These are phyloP conservation scores for Botryobasidium botryosum DNA, from an alignment of 768 basidiomycete species.

Conservation along the genomic window DNA sequence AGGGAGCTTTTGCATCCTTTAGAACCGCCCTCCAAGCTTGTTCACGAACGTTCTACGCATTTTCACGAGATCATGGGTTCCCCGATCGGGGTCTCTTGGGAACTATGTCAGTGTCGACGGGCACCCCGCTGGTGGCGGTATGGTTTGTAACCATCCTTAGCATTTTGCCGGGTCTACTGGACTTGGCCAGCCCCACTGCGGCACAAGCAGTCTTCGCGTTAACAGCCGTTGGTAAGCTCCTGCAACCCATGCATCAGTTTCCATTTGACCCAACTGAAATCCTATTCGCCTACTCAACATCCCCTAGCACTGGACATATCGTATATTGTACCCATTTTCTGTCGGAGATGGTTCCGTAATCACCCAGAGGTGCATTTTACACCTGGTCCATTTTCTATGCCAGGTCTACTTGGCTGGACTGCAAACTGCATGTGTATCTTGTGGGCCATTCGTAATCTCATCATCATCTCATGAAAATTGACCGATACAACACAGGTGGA, in stretches of 20 bases:
- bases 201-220: conserved; percentile 71
- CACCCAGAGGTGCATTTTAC: conserved; percentile 74
- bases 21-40: conserved; percentile 53
- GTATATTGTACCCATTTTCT: conserved; percentile 70
- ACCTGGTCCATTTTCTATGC: conserved; percentile 79
- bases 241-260: conserved; percentile 3
- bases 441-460: conserved; percentile 12
- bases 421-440: conserved; percentile 47
- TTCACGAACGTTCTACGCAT: conserved; percentile 68
- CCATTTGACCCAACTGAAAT: not conserved
- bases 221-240: conserved; percentile 38
- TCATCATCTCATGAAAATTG: not conserved
- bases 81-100: conserved; percentile 71
- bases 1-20: conserved; percentile 5
- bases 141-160: conserved; percentile 52
- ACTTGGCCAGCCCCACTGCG: conserved; percentile 59
- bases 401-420: conserved; percentile 43
- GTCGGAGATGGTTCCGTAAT: conserved; percentile 43
- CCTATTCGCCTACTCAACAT: not conserved
- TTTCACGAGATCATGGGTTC: conserved; percentile 64
- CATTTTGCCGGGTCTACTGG: conserved; percentile 41
- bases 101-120: conserved; percentile 39
- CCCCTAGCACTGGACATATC: conserved; percentile 33
- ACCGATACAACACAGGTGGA: conserved; percentile 26
- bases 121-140: conserved; percentile 63